phyloP scores from a whole-genome alignment of 495 filamentous ascomycete species.

The Amphirosellinia nigrospora region DNA sequence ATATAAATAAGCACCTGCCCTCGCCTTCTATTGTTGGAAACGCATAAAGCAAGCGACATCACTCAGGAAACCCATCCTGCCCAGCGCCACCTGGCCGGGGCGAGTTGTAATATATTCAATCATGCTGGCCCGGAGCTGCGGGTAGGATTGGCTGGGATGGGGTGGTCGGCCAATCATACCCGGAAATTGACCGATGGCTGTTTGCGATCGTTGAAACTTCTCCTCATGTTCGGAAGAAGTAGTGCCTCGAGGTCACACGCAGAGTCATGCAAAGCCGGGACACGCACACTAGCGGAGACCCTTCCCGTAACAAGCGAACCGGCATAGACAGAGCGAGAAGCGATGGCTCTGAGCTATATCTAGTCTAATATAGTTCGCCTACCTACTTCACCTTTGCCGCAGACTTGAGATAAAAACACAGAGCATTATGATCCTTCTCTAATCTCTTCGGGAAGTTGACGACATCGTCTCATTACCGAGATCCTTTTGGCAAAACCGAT shows the following conservation, averaged over 20 bases:
- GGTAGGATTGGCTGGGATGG: slow-evolving; percentile 12
- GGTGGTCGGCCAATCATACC: not conserved
- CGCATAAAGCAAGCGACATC: not conserved
- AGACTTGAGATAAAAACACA: not conserved
- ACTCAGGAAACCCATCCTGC: not conserved
- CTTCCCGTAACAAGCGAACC: slow-evolving; percentile 23
- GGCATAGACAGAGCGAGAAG: not conserved
- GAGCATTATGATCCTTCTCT: not conserved
- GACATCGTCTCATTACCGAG: not conserved
- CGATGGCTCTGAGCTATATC: not conserved
- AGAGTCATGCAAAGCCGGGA: slow-evolving; percentile 21
- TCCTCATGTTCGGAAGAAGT: slow-evolving; percentile 22
- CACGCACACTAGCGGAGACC: slow-evolving; percentile 28
- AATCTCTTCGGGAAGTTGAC: not conserved
- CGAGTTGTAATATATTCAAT: slow-evolving; percentile 20
- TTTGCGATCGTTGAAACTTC: not conserved
- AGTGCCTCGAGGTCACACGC: slow-evolving; percentile 1
- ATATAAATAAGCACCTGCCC: not conserved
- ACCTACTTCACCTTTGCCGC: not conserved
- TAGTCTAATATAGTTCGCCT: not conserved
- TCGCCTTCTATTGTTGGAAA: not conserved
- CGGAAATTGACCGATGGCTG: not conserved
- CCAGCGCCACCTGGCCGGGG: not conserved
- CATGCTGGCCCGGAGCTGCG: slow-evolving; percentile 16
- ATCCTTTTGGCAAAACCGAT: no score